Conservation (phyloP, 345 rosid genomes). For the Hypericum perforatum region DNA sequence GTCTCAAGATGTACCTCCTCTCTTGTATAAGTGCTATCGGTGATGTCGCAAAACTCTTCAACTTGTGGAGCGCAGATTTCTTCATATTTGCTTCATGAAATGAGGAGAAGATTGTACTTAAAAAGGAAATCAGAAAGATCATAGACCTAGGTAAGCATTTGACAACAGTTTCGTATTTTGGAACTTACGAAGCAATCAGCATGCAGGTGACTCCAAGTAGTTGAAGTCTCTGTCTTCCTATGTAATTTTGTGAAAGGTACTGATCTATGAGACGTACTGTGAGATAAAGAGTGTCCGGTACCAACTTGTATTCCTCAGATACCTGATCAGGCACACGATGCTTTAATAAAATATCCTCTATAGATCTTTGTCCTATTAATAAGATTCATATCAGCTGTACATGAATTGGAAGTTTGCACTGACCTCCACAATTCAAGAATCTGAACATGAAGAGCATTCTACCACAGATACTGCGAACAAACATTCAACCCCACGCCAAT, state of each 20-base stretch:
- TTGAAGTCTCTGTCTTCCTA: constrained; percentile 72
- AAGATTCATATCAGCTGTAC: background rate
- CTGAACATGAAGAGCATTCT: too few species aligned
- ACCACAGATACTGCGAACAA: too few species aligned
- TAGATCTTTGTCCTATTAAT: too few species aligned
- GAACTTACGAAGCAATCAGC: constrained; percentile 6
- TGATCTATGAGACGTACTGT: constrained; percentile 75
- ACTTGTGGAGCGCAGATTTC: constrained; percentile 76
- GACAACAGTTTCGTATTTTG: too few species aligned
- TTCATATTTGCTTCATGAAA: constrained; percentile 63
- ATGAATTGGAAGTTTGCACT: background rate
- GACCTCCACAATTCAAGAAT: constrained; percentile 99
- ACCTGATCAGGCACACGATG: constrained; percentile 41
- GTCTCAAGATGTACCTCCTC: constrained; percentile 39
- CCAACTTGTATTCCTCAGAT: constrained; percentile 82
- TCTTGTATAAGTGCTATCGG: constrained; percentile 73
- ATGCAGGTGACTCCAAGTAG: constrained; percentile 36
- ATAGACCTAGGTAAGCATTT: too few species aligned
- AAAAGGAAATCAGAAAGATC: too few species aligned
- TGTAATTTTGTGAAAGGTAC: constrained; percentile 57
- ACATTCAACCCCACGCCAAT: too few species aligned
- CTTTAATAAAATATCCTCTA: background rate
- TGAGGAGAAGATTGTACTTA: background rate
- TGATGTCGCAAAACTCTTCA: constrained; percentile 91
- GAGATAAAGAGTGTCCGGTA: constrained; percentile 76